A percentile compares a stretch with the other conserved stretches of the same genome.
These are phyloP conservation scores for Amanita pseudoporphyria DNA, from an alignment of 768 basidiomycete genomes.

Conservation along the genomic window DNA sequence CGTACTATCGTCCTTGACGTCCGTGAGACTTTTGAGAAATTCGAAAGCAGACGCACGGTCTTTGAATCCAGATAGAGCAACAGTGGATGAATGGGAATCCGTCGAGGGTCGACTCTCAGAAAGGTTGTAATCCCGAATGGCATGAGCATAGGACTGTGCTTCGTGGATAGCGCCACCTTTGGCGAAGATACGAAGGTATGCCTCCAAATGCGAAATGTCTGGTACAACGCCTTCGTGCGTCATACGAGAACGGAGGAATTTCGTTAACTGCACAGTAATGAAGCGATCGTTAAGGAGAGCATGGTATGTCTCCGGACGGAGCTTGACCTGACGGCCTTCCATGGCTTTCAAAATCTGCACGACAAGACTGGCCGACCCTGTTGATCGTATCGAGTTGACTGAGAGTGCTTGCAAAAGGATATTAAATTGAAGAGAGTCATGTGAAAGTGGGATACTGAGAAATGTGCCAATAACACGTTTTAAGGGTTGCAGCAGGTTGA, in stretches of 20 bases:
- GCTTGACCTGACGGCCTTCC: constrained; percentile 32
- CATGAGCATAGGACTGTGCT: constrained; percentile 27
- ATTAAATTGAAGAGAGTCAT: constrained; percentile 34
- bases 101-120: neutral
- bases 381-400: constrained; percentile 27
- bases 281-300: constrained; percentile 40
- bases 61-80: constrained; percentile 31
- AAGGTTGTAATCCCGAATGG: constrained; percentile 19
- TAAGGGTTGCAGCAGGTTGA: constrained; percentile 37
- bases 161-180: constrained; percentile 33
- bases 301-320: constrained; percentile 32
- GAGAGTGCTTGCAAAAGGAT: constrained; percentile 44
- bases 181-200: constrained; percentile 37
- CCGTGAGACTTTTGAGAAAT: constrained; percentile 30
- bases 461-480: constrained; percentile 34
- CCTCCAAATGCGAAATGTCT: constrained; percentile 33
- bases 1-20: neutral
- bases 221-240: constrained; percentile 29
- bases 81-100: constrained; percentile 29
- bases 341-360: constrained; percentile 36
- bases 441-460: constrained; percentile 22
- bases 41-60: constrained; percentile 35
- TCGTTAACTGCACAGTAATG: constrained; percentile 39
- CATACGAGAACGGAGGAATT: constrained; percentile 35
- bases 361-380: constrained; percentile 28